A percentile compares a stretch with the other conserved stretches of the same genome.
Conservation (phyloP, 371 early-diverging fungal species). For the Umbelopsis sp. region DNA sequence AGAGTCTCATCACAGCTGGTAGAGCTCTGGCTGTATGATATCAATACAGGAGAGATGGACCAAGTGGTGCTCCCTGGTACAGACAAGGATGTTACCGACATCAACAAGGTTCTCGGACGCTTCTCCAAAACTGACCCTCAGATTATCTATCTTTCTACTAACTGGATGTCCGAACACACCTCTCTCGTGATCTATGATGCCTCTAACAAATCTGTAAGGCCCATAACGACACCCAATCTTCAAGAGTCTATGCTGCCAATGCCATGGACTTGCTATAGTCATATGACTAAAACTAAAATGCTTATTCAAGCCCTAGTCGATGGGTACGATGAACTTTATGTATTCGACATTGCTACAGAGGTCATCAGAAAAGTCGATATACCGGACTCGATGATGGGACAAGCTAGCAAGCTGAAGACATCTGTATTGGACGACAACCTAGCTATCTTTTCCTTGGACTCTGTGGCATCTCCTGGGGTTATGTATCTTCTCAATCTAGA, state of each 20-base stretch:
- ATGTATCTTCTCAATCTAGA: slow-evolving; percentile 13
- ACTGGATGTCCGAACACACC: slow-evolving; percentile 20
- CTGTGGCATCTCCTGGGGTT: slow-evolving; percentile 13
- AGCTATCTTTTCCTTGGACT: slow-evolving; percentile 12
- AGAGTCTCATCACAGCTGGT: neutral
- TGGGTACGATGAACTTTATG: slow-evolving; percentile 10
- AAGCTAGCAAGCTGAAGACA: neutral
- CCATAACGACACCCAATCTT: slow-evolving; percentile 18
- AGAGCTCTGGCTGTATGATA: neutral
- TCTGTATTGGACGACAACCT: neutral
- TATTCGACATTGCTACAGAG: slow-evolving; percentile 14
- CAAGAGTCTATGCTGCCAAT: slow-evolving; percentile 7
- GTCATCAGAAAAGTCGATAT: slow-evolving; percentile 9
- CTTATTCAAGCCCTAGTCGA: neutral
- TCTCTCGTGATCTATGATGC: slow-evolving; percentile 1
- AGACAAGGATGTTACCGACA: neutral
- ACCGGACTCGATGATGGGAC: neutral
- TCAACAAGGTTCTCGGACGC: neutral
- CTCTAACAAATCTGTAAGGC: neutral
- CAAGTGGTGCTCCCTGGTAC: slow-evolving; percentile 5
- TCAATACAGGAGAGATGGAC: slow-evolving; percentile 1
- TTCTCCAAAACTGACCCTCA: slow-evolving; percentile 20
- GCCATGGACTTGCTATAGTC: neutral
- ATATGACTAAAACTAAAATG: neutral
- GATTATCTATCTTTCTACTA: slow-evolving; percentile 4